phyloP scores from a whole-genome alignment of 441 rosid genomes.

The Adansonia rubrostipa region DNA sequence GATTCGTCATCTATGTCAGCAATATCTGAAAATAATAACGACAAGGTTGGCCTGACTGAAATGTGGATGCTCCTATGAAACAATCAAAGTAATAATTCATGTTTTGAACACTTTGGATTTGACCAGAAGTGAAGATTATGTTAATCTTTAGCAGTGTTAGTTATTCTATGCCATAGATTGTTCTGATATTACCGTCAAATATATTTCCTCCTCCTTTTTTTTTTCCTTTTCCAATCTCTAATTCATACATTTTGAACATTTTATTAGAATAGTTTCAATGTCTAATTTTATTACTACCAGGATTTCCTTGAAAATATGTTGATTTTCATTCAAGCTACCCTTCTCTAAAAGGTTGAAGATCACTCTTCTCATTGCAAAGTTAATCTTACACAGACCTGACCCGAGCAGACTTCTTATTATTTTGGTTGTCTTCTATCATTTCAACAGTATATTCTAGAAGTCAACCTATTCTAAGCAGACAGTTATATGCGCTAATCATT shows the following conservation, averaged over 20 bases:
- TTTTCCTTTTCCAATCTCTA: not conserved
- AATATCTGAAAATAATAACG: not conserved
- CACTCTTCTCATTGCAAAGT: not conserved
- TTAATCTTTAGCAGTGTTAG: conserved; percentile 1
- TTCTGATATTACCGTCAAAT: not conserved
- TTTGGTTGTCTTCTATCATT: not conserved
- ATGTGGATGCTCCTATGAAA: not conserved
- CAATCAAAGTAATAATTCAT: not conserved
- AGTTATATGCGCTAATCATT: conserved; percentile 3
- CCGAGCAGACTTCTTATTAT: not conserved
- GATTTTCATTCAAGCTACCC: not conserved
- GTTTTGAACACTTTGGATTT: not conserved
- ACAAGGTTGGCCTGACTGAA: not conserved
- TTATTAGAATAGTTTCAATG: not conserved
- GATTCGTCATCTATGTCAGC: not conserved
- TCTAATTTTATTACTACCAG: not conserved
- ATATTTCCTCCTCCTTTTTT: not conserved
- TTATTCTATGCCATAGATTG: not conserved
- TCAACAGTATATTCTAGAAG: not conserved
- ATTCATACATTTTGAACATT: conserved; percentile 6
- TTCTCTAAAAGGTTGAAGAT: not conserved
- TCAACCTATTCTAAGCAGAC: not conserved
- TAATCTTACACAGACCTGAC: not conserved
- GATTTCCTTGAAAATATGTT: not conserved
- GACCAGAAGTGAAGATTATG: not conserved